phyloP scores from a whole-genome alignment of 352 stramenopile genomes.

The Saprolegnia diclina region DNA sequence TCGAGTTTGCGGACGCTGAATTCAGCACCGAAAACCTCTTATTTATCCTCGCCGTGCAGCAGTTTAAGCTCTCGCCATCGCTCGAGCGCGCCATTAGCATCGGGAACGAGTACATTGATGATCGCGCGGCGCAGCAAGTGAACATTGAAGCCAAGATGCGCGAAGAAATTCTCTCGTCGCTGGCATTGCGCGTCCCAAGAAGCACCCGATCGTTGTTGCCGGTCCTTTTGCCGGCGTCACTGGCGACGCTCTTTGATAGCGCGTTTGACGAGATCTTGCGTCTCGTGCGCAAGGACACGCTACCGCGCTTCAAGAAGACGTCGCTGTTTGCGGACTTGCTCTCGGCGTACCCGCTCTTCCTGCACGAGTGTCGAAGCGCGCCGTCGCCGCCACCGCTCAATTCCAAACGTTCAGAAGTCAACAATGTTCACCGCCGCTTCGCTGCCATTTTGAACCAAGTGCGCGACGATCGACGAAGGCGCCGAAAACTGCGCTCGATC shows the following conservation, averaged over 20 bases:
- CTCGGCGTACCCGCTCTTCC: slow-evolving; percentile 34
- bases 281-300: slow-evolving; percentile 78
- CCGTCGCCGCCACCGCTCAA: neutral
- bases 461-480: neutral
- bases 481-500: neutral
- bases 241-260: slow-evolving; percentile 42
- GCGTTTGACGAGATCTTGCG: slow-evolving; percentile 72
- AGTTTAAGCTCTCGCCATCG: slow-evolving; percentile 28
- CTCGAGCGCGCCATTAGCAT: neutral
- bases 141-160: slow-evolving; percentile 62
- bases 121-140: slow-evolving; percentile 53
- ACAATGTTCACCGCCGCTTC: slow-evolving; percentile 14
- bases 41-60: slow-evolving; percentile 64
- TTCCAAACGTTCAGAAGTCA: neutral
- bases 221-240: neutral
- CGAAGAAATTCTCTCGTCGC: slow-evolving; percentile 36
- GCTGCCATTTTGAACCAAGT: slow-evolving; percentile 13
- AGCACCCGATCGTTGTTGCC: neutral
- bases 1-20: slow-evolving; percentile 57
- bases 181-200: slow-evolving; percentile 30
- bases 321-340: slow-evolving; percentile 58
- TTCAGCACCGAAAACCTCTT: slow-evolving; percentile 76
- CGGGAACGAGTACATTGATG: slow-evolving; percentile 45
- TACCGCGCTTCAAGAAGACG: slow-evolving; percentile 79
- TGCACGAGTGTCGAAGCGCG: neutral